These are phyloP conservation scores for Ceratocystis cubensis DNA, from an alignment of 2,329 filamentous ascomycete species.

Conservation along the genomic window DNA sequence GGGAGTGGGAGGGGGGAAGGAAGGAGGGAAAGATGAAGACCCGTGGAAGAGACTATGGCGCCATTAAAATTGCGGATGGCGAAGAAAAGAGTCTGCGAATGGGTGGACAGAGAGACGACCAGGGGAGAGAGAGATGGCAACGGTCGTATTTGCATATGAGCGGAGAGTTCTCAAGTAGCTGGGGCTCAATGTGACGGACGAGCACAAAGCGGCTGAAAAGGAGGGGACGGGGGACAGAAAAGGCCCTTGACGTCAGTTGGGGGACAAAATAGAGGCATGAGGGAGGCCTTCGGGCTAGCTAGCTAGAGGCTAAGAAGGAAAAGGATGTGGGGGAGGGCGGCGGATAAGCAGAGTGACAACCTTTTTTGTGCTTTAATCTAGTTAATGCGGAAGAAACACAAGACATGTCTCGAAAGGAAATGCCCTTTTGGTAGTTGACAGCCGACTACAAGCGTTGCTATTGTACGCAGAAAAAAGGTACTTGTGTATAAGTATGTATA, in stretches of 20 bases:
- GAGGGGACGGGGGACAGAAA: neutral
- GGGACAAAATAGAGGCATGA: neutral
- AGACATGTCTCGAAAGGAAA: neutral
- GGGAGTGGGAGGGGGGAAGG: neutral
- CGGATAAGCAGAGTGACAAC: neutral
- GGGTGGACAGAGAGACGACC: too few species aligned
- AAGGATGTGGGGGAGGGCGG: neutral
- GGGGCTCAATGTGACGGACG: too few species aligned
- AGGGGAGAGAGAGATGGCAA: too few species aligned
- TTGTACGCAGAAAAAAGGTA: too few species aligned
- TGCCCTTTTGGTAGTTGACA: too few species aligned
- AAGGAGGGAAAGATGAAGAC: neutral
- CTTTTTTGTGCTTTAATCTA: neutral
- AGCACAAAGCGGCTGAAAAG: too few species aligned
- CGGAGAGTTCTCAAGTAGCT: too few species aligned
- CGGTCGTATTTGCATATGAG: too few species aligned
- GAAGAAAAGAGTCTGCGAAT: too few species aligned
- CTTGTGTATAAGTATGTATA: too few species aligned
- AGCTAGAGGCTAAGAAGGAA: neutral
- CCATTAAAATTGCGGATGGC: slow-evolving; percentile 2
- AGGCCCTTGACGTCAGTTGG: neutral
- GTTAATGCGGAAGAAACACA: neutral
- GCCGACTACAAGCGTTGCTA: too few species aligned
- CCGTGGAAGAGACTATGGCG: neutral
- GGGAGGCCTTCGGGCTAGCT: neutral